Conservation (phyloP, 345 rosid species). For the Schrenkiella parvula region DNA sequence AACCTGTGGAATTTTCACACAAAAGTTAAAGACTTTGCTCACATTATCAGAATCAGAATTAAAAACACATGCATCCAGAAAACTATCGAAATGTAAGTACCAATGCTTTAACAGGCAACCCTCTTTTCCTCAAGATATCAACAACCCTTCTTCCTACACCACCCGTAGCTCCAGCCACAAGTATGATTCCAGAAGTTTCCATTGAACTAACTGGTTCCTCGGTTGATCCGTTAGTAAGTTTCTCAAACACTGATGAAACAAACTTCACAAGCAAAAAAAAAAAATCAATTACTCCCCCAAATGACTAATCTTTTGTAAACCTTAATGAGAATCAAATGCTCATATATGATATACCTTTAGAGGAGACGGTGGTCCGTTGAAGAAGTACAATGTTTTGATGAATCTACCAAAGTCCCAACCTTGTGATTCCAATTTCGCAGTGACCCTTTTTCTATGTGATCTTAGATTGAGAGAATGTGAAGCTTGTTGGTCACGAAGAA, state of each 20-base stretch:
- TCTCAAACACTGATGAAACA: conserved; percentile 57
- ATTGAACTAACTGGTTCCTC: conserved; percentile 40
- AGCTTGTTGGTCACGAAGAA: conserved; percentile 31
- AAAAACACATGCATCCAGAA: neutral
- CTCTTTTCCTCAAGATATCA: conserved; percentile 56
- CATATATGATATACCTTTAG: conserved; percentile 53
- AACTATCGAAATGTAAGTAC: conserved; percentile 31
- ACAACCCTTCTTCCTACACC: conserved; percentile 94
- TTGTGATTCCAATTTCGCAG: conserved; percentile 27
- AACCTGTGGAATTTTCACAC: conserved; percentile 41
- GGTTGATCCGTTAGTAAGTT: conserved; percentile 49
- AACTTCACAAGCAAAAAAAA: conserved; percentile 45
- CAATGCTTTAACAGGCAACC: conserved; percentile 70
- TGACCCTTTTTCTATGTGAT: conserved; percentile 22
- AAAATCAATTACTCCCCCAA: conserved; percentile 6
- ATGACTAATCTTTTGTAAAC: neutral
- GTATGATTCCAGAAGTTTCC: conserved; percentile 55
- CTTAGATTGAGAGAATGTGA: conserved; percentile 30
- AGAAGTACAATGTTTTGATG: conserved; percentile 71
- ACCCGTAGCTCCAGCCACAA: conserved; percentile 95
- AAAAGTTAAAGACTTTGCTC: neutral
- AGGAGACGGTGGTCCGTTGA: conserved; percentile 84
- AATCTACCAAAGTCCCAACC: conserved; percentile 94
- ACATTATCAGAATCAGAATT: neutral
- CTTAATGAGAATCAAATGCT: neutral